Base-by-base conservation (phyloP, 805 yeast genomes). In the Dipodascopsis uninucleata region DNA sequence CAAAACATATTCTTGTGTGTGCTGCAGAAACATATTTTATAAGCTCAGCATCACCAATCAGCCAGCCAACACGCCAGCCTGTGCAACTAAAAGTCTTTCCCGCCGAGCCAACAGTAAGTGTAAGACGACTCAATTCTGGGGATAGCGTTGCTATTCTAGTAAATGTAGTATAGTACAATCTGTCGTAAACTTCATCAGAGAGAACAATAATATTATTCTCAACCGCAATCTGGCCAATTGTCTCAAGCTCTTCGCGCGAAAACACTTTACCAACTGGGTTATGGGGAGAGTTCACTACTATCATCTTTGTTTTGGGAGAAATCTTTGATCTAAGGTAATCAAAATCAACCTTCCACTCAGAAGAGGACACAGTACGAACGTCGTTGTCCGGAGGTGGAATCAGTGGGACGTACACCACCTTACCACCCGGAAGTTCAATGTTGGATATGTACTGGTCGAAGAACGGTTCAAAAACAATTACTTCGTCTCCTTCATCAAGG, bases 81-180 rank as follows among this genome's bases (percentile, higher is more conserved):
- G 98, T 93, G 34, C 96, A 96, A n/a, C 96, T 95, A 70, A 93
- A 93, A 0, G 96, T 80, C 66, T 93, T 93, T 53, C 98, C 98
- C 5, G 97, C 98, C 23, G 96, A 86, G 1, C 97, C 97, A 18
- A 93, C 94, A 2, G 97, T 82, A 44, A 93, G 68, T 0, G 97
- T 86, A 59, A 88, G 71, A 46, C 78, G 77, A 22, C 77, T 81
- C 48, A 88, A 75, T 58, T 88, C 96, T 4, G 90, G 89, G 4
- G 81, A 71, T 43, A 90, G 68, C 2, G 86, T 78, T 1, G 96
- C 95, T 37, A 93, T 82, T 61, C 97, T 76, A 5, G 90, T 81
- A 66, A 90, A 88, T 5, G 74, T 69, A 2, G 74, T 71, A 64
- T 82, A 93, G 69, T 78, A 86, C 56, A 93, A 76, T 59, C 93